These are phyloP conservation scores for Erythrobasidium hasegawianum DNA, from an alignment of 1,284 basidiomycete species.

Conservation along the genomic window DNA sequence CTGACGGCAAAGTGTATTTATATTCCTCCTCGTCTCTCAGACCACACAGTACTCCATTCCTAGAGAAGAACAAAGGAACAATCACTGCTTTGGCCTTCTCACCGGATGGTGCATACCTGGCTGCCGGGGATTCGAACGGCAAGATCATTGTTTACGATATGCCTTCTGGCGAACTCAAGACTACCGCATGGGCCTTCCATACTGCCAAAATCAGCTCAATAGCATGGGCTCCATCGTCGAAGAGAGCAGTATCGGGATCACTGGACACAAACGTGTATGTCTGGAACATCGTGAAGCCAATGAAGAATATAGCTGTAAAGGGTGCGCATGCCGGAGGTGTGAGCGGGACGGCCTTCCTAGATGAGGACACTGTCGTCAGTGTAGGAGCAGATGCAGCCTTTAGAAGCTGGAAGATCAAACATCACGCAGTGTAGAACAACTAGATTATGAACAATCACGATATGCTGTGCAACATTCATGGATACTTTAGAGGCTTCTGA, in stretches of 20 bases:
- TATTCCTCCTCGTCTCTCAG: constrained; percentile 49
- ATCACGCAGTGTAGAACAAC: constrained; percentile 48
- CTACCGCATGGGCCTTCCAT: constrained; percentile 83
- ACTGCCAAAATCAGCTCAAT: constrained; percentile 74
- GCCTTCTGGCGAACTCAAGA: constrained; percentile 58
- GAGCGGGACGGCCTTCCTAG: constrained; percentile 75
- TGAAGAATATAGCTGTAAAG: constrained; percentile 76
- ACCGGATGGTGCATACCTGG: constrained; percentile 57
- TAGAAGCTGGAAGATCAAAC: constrained; percentile 67
- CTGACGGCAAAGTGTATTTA: constrained; percentile 71
- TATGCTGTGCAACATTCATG: too few species aligned
- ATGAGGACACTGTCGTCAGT: constrained; percentile 59
- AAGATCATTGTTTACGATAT: constrained; percentile 76
- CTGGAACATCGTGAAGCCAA: constrained; percentile 73
- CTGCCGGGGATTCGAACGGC: constrained; percentile 62
- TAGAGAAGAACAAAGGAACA: constrained; percentile 67
- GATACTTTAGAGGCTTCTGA: too few species aligned
- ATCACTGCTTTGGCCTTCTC: constrained; percentile 78
- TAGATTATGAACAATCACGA: too few species aligned
- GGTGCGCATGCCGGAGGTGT: constrained; percentile 80
- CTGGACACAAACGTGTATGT: constrained; percentile 89
- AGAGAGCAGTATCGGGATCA: constrained; percentile 76
- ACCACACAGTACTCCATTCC: constrained; percentile 49
- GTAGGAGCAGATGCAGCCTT: constrained; percentile 81
- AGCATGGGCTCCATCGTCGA: constrained; percentile 68